Conservation (phyloP, 768 basidiomycete genomes). For the Galerina marginata region DNA sequence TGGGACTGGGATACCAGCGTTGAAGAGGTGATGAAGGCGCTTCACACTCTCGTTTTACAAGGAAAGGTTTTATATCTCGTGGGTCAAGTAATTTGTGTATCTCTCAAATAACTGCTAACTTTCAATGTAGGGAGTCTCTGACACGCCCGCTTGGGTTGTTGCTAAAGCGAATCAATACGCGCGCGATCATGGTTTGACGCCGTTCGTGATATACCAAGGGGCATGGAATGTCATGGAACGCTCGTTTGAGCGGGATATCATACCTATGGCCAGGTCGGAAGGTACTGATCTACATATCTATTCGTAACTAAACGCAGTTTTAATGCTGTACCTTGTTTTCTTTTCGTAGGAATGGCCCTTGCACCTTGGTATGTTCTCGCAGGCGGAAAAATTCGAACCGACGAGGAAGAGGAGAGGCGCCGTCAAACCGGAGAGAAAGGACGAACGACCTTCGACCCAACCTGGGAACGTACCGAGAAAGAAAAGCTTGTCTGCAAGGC, state of each 20-base stretch:
- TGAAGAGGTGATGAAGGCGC: conserved; percentile 57
- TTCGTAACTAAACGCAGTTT: no score
- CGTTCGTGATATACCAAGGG: conserved; percentile 62
- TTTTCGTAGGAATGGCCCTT: no score
- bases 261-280: conserved; percentile 49
- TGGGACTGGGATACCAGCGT: conserved; percentile 61
- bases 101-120: neutral
- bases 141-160: conserved; percentile 57
- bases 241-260: conserved; percentile 59
- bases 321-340: no score
- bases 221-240: conserved; percentile 49
- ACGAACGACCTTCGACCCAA: conserved; percentile 28
- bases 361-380: conserved; percentile 41
- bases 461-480: conserved; percentile 53
- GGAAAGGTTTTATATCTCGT: conserved; percentile 59
- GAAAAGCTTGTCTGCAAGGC: conserved; percentile 48
- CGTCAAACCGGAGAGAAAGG: conserved; percentile 43
- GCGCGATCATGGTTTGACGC: conserved; percentile 50
- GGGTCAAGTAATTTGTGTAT: conserved; percentile 1
- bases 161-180: conserved; percentile 56
- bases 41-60: conserved; percentile 54
- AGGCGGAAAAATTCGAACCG: conserved; percentile 55
- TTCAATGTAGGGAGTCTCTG: conserved; percentile 39
- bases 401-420: conserved; percentile 45
- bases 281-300: conserved; percentile 18